Percentiles rank a stretch among this genome's conserved stretches.
Evolutionary conservation across 768 basidiomycete species (phyloP).

Genomic region (Cytidiella melzeri): DNA sequence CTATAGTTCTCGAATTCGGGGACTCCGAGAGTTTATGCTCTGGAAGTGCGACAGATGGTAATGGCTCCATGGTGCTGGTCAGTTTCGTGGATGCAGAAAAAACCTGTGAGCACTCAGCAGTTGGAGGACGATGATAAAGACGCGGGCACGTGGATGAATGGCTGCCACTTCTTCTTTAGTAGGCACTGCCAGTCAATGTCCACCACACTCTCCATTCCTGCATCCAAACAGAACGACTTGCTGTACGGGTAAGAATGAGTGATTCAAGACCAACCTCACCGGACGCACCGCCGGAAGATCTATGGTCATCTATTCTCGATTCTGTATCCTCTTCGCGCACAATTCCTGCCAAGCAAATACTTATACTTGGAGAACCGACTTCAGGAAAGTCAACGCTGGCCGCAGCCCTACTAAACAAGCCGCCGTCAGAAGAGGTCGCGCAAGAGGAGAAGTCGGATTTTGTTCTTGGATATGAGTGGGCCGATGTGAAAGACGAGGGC

Average conservation of each 20-base stretch:
- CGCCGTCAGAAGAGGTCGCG: slow-evolving; percentile 45
- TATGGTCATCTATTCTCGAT: slow-evolving; percentile 93
- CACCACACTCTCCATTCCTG: neutral
- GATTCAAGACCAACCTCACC: slow-evolving; percentile 60
- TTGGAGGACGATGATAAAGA: neutral
- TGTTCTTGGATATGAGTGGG: slow-evolving; percentile 89
- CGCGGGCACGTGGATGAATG: neutral
- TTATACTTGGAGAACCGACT: slow-evolving; percentile 75
- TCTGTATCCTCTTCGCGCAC: slow-evolving; percentile 76
- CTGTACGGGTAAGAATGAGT: slow-evolving; percentile 23
- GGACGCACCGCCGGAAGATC: slow-evolving; percentile 67
- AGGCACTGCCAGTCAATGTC: neutral
- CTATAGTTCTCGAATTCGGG: slow-evolving; percentile 62
- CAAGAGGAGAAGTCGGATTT: slow-evolving; percentile 65
- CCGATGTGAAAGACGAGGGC: slow-evolving; percentile 85
- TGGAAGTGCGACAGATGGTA: slow-evolving; percentile 41
- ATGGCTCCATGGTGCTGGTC: neutral
- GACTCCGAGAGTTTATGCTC: slow-evolving; percentile 63
- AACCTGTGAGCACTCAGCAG: neutral
- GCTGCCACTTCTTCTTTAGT: neutral
- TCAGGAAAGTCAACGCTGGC: slow-evolving; percentile 76
- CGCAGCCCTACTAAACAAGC: slow-evolving; percentile 66
- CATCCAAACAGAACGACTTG: neutral
- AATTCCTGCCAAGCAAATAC: slow-evolving; percentile 80
- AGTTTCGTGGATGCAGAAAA: neutral